Conservation (phyloP, 169 alveolate genomes). For the Plasmodium gaboni region DNA sequence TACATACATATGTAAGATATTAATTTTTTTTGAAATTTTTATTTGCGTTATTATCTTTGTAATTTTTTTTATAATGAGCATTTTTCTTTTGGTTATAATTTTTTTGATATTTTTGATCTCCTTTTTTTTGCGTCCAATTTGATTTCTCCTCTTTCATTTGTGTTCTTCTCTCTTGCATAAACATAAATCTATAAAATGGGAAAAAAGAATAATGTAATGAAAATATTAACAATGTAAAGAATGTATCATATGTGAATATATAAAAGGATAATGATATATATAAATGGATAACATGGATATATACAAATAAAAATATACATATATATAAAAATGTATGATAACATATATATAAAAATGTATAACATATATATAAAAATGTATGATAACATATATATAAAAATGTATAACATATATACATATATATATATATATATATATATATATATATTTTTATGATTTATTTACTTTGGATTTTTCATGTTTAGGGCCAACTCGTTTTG, state of each 20-base stretch:
- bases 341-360: too few species aligned
- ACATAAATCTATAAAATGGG: slow-evolving; percentile 24
- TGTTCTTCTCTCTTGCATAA: slow-evolving; percentile 61
- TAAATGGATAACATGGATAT: not conserved
- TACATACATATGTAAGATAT: slow-evolving; percentile 4
- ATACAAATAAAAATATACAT: slow-evolving; percentile 3
- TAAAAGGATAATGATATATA: not conserved
- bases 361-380: not conserved
- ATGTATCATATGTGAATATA: too few species aligned
- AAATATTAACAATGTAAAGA: too few species aligned
- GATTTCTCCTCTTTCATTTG: slow-evolving; percentile 67
- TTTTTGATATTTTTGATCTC: slow-evolving; percentile 59
- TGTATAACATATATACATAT: too few species aligned
- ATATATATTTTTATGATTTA: not conserved
- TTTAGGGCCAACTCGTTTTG: slow-evolving; percentile 89
- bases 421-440: not conserved
- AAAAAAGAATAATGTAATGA: not conserved
- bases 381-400: not conserved
- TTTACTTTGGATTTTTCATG: slow-evolving; percentile 91
- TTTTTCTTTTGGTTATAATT: slow-evolving; percentile 47
- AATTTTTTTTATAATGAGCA: slow-evolving; percentile 52
- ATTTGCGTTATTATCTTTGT: slow-evolving; percentile 30
- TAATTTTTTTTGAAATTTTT: slow-evolving; percentile 32
- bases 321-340: not conserved
- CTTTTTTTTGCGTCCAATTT: slow-evolving; percentile 54